Conservation (phyloP, 371 early-diverging fungal genomes). For the Lichtheimia hyalospora region DNA sequence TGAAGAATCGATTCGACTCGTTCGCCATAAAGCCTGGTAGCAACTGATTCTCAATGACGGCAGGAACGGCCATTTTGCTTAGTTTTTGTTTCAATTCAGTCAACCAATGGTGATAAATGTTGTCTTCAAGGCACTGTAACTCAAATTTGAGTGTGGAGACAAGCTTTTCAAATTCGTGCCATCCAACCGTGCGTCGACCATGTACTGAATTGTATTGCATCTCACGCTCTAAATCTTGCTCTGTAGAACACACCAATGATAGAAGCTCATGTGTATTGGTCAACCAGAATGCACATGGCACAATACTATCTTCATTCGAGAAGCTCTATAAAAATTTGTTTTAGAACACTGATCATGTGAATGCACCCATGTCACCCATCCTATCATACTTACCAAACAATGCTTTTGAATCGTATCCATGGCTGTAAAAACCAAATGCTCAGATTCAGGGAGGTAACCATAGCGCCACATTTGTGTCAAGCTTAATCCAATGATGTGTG, state of each 20-base stretch:
- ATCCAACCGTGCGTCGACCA: slow-evolving; percentile 48
- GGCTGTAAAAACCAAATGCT: slow-evolving; percentile 77
- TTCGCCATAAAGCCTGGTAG: slow-evolving; percentile 89
- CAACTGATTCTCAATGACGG: slow-evolving; percentile 89
- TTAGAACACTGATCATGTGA: not conserved
- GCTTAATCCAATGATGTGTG: slow-evolving; percentile 86
- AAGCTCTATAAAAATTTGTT: slow-evolving; percentile 15
- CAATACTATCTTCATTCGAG: slow-evolving; percentile 60
- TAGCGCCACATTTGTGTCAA: slow-evolving; percentile 88
- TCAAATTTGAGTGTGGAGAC: slow-evolving; percentile 67
- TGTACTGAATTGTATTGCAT: slow-evolving; percentile 42
- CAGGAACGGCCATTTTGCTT: slow-evolving; percentile 92
- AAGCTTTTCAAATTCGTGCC: slow-evolving; percentile 64
- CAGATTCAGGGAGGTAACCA: slow-evolving; percentile 80
- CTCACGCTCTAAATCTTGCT: slow-evolving; percentile 47
- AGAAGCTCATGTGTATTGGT: slow-evolving; percentile 93
- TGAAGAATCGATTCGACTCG: slow-evolving; percentile 81
- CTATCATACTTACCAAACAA: slow-evolving; percentile 49
- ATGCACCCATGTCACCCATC: not conserved
- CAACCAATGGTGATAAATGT: slow-evolving; percentile 82
- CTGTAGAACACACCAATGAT: slow-evolving; percentile 56
- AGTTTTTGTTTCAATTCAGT: slow-evolving; percentile 93
- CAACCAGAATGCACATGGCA: slow-evolving; percentile 87
- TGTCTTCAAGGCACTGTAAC: slow-evolving; percentile 65
- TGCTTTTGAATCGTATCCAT: slow-evolving; percentile 85